Base-by-base conservation (phyloP, 2,329 filamentous ascomycete species). In the Fusarium citri region DNA sequence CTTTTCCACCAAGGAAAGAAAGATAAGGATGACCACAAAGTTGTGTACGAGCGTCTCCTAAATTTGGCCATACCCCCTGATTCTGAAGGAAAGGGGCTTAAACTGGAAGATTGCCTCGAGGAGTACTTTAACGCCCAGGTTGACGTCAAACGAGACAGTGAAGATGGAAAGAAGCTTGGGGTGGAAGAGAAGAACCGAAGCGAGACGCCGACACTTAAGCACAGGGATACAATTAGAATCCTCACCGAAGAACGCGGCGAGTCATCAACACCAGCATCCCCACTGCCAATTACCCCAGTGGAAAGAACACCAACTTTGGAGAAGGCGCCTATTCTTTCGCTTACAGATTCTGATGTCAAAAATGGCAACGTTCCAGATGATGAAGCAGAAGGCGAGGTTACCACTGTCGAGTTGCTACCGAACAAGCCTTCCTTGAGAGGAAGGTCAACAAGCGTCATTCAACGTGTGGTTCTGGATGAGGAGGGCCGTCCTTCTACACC, bases 51-150 rank as follows among this genome's bases (percentile, higher is more conserved):
- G 80, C 87, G 96, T 55, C 82, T 98, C 23, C 84, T 99, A 9
- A 96, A 98, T 75, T 88, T 99, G 42, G 94, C 94, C 1, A 92
- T 99, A n/a, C 93, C 94, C 0, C 85, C 90, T 2, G 90, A 93
- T 51, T 86, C 89, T 8, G 88, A 92, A 47, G 90, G 89, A 25
- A 89, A 89, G 62, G 85, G 87, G 5, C 86, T 98, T 66, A 94
- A 91, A 28, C 82, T 99, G 22, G 96, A 98, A 79, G 92, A 97
- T 71, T 98, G 95, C 73, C 82, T 99, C 20, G 94, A 98, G 78
- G 90, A 92, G 55, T 98, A 98, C 76, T 98, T 98, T 85, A 98
- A 98, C 80, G 94, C 94, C 60, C 88, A 90, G 59, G 94, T 99
- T 55, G 94, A 98, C 75, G 94, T 99, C 5, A 90, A 92, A 71